phyloP scores from a whole-genome alignment of 106 monocot genomes.

The Vanilla planifolia region DNA sequence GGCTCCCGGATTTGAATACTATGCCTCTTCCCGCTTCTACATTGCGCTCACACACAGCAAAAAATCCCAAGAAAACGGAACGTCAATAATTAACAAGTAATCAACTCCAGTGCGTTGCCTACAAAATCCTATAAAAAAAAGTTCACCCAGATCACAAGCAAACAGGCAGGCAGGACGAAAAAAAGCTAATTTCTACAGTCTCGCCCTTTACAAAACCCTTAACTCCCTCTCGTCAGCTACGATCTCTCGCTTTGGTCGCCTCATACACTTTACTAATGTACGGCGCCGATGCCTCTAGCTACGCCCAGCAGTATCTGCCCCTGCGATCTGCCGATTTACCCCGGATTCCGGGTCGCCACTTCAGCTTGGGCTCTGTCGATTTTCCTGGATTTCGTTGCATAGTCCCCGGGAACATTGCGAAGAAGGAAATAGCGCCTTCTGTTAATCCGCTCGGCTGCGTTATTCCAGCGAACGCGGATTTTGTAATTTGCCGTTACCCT shows the following conservation, averaged over 20 bases:
- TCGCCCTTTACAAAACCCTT: conserved; percentile 5
- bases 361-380: conserved; percentile 1
- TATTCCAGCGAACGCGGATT: background rate
- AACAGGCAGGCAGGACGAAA: background rate
- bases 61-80: background rate
- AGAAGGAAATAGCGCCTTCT: background rate
- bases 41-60: background rate
- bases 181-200: background rate
- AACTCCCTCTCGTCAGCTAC: conserved; percentile 1
- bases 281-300: conserved; percentile 1
- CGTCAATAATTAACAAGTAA: background rate
- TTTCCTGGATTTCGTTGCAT: conserved; percentile 6
- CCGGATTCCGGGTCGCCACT: background rate
- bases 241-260: background rate
- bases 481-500: background rate
- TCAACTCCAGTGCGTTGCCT: conserved; percentile 2
- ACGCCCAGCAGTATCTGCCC: background rate
- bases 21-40: conserved; percentile 6
- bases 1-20: background rate
- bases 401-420: background rate
- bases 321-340: background rate
- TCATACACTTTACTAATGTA: background rate
- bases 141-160: background rate
- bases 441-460: conserved; percentile 1
- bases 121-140: background rate